Evolutionary conservation across 2,329 filamentous ascomycete species (phyloP).

Genomic region (Calonectria pteridis): DNA sequence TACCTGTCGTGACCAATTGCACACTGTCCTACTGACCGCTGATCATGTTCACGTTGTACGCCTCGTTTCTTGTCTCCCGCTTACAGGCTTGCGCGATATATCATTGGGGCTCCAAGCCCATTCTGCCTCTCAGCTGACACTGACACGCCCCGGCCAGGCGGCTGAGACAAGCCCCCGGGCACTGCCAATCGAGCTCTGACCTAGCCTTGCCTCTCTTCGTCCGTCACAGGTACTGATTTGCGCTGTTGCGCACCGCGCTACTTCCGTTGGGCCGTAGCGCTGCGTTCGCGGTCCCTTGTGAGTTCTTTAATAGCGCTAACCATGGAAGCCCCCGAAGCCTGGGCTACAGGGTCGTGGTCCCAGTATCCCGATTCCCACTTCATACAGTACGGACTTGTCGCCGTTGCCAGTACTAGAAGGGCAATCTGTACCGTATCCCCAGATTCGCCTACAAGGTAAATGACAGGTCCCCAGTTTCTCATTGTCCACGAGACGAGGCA

Average conservation of each 20-base stretch:
- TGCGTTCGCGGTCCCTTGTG: conserved; percentile 20
- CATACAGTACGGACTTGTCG: conserved; percentile 16
- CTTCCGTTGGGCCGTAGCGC: conserved; percentile 45
- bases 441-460: background rate
- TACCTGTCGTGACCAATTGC: background rate
- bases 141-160: conserved; percentile 20
- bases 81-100: conserved; percentile 16
- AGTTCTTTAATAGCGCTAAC: conserved; percentile 13
- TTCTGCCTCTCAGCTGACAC: conserved; percentile 20
- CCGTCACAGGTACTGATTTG: background rate
- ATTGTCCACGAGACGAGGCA: conserved; percentile 18
- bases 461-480: background rate
- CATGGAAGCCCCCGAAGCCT: conserved; percentile 10
- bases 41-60: background rate
- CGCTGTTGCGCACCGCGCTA: conserved; percentile 27
- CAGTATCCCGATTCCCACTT: conserved; percentile 6
- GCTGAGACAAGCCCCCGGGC: conserved; percentile 25
- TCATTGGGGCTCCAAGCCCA: background rate
- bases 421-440: conserved; percentile 20
- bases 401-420: conserved; percentile 10
- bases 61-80: background rate
- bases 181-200: conserved; percentile 20
- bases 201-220: conserved; percentile 22
- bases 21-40: conserved; percentile 4
- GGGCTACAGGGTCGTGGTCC: conserved; percentile 5